Base-by-base conservation (phyloP, 1,284 basidiomycete genomes). In the Ustilago sp. region DNA sequence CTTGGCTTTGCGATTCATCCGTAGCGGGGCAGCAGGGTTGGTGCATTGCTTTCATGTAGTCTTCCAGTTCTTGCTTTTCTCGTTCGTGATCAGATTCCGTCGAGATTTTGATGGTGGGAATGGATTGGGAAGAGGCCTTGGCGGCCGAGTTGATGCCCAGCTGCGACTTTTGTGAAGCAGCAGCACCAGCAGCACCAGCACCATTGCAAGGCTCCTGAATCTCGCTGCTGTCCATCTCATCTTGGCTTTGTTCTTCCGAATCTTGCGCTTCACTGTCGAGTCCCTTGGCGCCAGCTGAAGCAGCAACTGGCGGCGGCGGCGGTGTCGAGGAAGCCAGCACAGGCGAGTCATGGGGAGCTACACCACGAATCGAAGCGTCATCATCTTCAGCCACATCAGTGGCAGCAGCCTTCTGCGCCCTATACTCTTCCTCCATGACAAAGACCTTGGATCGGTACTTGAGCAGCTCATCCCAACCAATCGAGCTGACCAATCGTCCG, bases 401-500 rank as follows among this genome's bases (percentile, higher is more conserved):
- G 3, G 63, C 61, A 5, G 71, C 72, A 8, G 87, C 85, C 77
- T 89, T 89, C 77, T 89, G 89, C 77, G 88, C 85, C 35, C 97
- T 89, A 86, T 99, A 99, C 87, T 99, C 96, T 86, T 99, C 96
- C 87, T 99, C 96, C 96, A 99, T 99, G 43, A 99, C 97, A 87
- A 99, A 99, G 11, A 99, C 96, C 54, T 89, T 88, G 86, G 93
- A 95, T 89, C 96, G 91, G 35, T 93, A 93, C 88, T 94, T 94
- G 65, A 99, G 89, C 15, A 99, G 89, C 88, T 99, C 97, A 87
- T 99, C 97, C 97, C 96, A 99, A 0, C 96, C 97, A 76, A 99
- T 94, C 80, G 94, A 91, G 5, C 92, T 92, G 35, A 97, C 95
- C 19, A 99, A 90, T 1, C 92, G 90, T 7, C 96, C 93, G 17